Evolutionary conservation across 345 rosid genomes (phyloP), one percentile per base, ranked within the genome.

Genomic region (Eucalyptus virginea): DNA sequence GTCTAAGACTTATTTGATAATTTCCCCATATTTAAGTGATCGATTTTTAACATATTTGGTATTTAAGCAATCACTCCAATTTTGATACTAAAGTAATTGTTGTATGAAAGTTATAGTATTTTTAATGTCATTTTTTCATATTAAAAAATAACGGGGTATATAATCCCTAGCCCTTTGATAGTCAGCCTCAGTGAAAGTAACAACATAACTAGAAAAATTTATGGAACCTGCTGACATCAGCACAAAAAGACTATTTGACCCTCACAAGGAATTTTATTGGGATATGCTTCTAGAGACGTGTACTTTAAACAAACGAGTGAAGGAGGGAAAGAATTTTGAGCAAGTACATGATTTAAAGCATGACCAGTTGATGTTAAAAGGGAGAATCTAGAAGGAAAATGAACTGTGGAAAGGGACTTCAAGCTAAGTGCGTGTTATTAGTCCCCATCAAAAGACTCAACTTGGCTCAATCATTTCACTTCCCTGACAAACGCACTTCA

Each of bases 101-200:
- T n/a, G 9, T 15, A n/a, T 4, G 10, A n/a, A 65, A 65, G 5
- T 65, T 15, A 8, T 4, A 4, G 2, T 18, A n/a, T 0, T n/a
- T 65, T 15, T 65, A n/a, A 15, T 15, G 8, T n/a, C 19, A 30
- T 65, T 65, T 65, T 65, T 8, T 17, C 37, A n/a, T 14, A 16
- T 65, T 15, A 15, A 65, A 65, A 4, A 40, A 65, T n/a, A n/a
- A 65, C 5, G 77, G 21, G 37, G 17, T 65, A 14, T 37, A 37
- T 37, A 37, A 65, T 65, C 77, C 32, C 77, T 4, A n/a, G 37
- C 37, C 40, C 37, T 65, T n/a, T n/a, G 77, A n/a, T 65, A 16
- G n/a, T 65, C 11, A n/a, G 21, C 11, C 77, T n/a, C 0, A 65
- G 21, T 32, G 23, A n/a, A 65, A 65, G 34, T 62, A 62, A 13